phyloP scores from a whole-genome alignment of 768 basidiomycete species.

The Dacryopinax primogenitus region DNA sequence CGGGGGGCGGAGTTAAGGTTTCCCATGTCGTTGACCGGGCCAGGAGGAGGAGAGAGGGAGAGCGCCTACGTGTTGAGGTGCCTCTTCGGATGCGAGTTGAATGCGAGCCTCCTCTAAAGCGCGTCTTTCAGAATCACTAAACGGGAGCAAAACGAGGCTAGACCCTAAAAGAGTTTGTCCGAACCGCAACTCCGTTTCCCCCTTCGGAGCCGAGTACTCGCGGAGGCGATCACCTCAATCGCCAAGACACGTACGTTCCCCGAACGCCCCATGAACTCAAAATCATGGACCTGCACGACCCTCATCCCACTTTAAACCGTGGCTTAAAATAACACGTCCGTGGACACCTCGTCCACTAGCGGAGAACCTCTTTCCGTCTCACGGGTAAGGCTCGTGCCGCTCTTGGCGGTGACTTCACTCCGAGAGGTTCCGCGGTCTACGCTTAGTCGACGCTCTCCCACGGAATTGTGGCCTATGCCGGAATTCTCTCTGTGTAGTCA shows the following conservation, averaged over 20 bases:
- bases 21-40: background rate
- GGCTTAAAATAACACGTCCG: too few relatives aligned
- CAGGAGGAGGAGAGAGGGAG: background rate
- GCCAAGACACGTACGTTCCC: background rate
- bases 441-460: too few relatives aligned
- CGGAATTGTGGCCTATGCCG: too few relatives aligned
- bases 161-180: background rate
- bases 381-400: too few relatives aligned
- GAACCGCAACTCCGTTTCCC: background rate
- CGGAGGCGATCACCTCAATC: background rate
- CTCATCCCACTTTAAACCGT: too few relatives aligned
- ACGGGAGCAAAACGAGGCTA: background rate
- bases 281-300: too few relatives aligned
- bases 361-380: too few relatives aligned
- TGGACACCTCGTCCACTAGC: background rate
- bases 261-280: background rate
- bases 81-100: background rate
- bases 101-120: background rate
- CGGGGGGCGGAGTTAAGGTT: constrained; percentile 2
- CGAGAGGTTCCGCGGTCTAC: too few relatives aligned
- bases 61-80: background rate
- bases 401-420: too few relatives aligned
- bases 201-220: background rate
- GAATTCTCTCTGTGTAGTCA: too few relatives aligned
- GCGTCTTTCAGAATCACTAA: background rate